Percentiles rank a stretch among this genome's conserved stretches.
Conservation (phyloP, 139 green algal genomes). For the Chlamydomonas sp. region DNA sequence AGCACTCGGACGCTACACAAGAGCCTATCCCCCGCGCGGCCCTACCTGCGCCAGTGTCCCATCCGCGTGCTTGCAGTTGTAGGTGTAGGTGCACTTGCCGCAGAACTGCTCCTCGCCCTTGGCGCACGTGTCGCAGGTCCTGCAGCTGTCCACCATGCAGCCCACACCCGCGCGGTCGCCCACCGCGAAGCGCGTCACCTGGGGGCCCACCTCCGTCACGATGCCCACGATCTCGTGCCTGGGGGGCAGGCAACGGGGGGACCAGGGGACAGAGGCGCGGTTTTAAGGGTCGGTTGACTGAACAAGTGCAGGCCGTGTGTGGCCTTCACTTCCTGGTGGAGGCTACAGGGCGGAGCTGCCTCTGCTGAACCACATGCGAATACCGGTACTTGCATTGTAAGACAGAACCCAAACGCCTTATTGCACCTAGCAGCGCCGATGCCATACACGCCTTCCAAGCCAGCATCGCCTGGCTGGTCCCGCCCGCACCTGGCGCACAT, state of each 20-base stretch:
- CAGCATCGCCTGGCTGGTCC: no score
- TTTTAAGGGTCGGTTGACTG: no score
- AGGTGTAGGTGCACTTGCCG: conserved; percentile 66
- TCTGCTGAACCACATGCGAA: no score
- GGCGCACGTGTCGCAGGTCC: conserved; percentile 43
- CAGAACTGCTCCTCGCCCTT: conserved; percentile 59
- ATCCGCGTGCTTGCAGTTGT: conserved; percentile 57
- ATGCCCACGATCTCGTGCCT: conserved; percentile 90
- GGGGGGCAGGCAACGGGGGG: background rate
- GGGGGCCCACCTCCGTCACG: conserved; percentile 77
- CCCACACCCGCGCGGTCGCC: conserved; percentile 84
- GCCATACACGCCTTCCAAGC: no score
- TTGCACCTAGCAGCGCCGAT: no score
- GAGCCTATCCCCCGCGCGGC: background rate
- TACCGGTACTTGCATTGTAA: no score
- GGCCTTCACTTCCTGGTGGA: no score
- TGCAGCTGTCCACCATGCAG: conserved; percentile 82
- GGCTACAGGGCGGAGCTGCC: no score
- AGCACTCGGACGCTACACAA: no score
- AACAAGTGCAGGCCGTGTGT: no score
- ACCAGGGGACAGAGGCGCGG: background rate
- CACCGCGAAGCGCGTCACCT: conserved; percentile 72
- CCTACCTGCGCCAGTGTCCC: conserved; percentile 41
- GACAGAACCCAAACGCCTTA: no score
- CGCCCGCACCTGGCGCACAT: no score